Evolutionary conservation across 768 basidiomycete species (phyloP).

Genomic region (Hericium coralloides): DNA sequence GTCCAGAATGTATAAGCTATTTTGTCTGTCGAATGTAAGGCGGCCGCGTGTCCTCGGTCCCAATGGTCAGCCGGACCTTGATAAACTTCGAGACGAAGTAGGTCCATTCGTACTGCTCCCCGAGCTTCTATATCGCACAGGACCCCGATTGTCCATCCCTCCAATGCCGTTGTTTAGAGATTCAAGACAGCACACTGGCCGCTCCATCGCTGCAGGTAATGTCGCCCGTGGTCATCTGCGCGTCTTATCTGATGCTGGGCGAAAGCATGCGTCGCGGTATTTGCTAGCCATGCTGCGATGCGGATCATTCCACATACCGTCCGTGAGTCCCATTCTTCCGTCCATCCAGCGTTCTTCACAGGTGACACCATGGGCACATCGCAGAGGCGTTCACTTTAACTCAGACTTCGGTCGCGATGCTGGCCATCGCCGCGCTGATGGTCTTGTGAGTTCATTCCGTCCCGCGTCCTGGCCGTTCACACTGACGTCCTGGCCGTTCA

Average conservation of each 20-base stretch:
- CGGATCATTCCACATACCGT: background rate
- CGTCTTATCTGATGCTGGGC: background rate
- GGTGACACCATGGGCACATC: background rate
- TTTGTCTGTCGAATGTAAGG: background rate
- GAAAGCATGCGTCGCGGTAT: background rate
- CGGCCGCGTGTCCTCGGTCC: background rate
- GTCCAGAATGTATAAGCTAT: background rate
- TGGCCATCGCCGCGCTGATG: slow-evolving; percentile 57
- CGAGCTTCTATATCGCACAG: too few relatives aligned
- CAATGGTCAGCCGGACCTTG: background rate
- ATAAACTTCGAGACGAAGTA: background rate
- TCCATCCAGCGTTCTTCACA: background rate
- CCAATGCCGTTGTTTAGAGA: background rate
- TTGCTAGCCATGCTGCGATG: slow-evolving; percentile 1
- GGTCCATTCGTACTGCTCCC: too few relatives aligned
- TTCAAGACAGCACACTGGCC: background rate
- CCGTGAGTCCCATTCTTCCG: background rate
- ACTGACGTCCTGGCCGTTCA: background rate
- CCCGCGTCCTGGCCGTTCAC: background rate
- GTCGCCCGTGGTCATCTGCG: background rate
- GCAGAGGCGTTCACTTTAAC: slow-evolving; percentile 26
- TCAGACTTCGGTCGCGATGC: slow-evolving; percentile 64
- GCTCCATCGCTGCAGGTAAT: background rate
- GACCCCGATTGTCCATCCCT: background rate
- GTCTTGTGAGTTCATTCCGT: slow-evolving; percentile 43